Evolutionary conservation across 2,329 filamentous ascomycete genomes (phyloP), one percentile per base, ranked within the genome.

Genomic region (Apiospora sp.): DNA sequence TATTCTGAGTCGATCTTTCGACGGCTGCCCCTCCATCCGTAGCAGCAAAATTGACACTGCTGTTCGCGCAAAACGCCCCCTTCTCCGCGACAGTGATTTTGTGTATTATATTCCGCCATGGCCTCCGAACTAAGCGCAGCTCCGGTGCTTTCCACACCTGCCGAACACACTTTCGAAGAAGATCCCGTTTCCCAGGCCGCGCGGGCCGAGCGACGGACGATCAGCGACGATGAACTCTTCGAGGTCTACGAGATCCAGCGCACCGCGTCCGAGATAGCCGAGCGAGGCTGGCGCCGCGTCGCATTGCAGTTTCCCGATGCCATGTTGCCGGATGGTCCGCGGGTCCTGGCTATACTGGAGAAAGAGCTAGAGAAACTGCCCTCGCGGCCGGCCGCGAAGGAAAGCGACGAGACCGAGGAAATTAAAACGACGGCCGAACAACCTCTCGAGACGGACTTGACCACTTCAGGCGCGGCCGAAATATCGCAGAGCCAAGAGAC

Each of bases 231-330:
- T 79, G 93, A 95, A 79, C 86, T 98, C 43, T 85, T 86, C 71
- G 84, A 91, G 54, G 92, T 93, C 68, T 99, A 98, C 85, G 96
- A 99, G 83, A 92, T 98, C 76, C 87, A 89, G 73, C 89, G 94
- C 72, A 98, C 96, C 0, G 89, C 94, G 68, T 82, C 84, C 48
- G 94, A 98, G 82, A 93, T 99, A 67, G 86, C 87, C n/a, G 83
- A 86, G 6, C 92, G 91, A 61, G 87, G 87, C 81, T 97, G 94
- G 89, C 89, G 84, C 74, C 89, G 93, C 69, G 89, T 99, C 44
- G 96, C 95, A 0, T 85, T 99, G n/a, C 96, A 99, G 80, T 98
- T 99, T 77, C 96, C 96, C 0, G 96, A 99, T 83, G 88, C 92
- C 41, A 97, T 98, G 94, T 88, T 99, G 0, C 87, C 90, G 0